Percentiles rank a stretch among this genome's conserved stretches.
Conservation (phyloP, 768 basidiomycete genomes). For the Udeniomyces megalosporus region DNA sequence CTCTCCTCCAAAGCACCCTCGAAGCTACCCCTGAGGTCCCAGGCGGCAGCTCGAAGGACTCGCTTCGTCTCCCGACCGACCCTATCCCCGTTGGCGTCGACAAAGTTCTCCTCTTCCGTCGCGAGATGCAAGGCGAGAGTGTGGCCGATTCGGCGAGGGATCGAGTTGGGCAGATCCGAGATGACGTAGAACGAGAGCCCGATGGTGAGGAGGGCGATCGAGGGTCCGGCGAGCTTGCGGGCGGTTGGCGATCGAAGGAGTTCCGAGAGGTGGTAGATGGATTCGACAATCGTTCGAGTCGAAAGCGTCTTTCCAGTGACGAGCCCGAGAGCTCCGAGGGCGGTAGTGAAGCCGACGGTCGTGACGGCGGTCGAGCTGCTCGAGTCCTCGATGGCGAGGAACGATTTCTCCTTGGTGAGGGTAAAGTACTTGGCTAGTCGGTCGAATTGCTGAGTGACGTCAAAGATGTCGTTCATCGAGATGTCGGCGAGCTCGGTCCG, state of each 20-base stretch:
- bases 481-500: slow-evolving; percentile 64
- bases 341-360: slow-evolving; percentile 26
- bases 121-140: slow-evolving; percentile 47
- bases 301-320: slow-evolving; percentile 71
- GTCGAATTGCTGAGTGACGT: slow-evolving; percentile 63
- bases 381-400: slow-evolving; percentile 31
- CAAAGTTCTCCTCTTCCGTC: slow-evolving; percentile 33
- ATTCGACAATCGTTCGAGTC: slow-evolving; percentile 58
- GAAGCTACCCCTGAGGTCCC: slow-evolving; percentile 77
- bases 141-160: slow-evolving; percentile 78
- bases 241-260: slow-evolving; percentile 54
- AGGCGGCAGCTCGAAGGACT: slow-evolving; percentile 74
- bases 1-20: slow-evolving; percentile 62
- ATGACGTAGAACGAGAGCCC: slow-evolving; percentile 67
- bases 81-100: slow-evolving; percentile 50
- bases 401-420: slow-evolving; percentile 26
- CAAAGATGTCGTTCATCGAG: slow-evolving; percentile 67
- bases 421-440: slow-evolving; percentile 27
- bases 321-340: slow-evolving; percentile 51
- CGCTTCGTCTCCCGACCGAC: slow-evolving; percentile 77
- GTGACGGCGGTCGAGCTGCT: slow-evolving; percentile 50
- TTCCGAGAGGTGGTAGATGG: slow-evolving; percentile 55
- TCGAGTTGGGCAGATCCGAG: slow-evolving; percentile 67
- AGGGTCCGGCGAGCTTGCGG: slow-evolving; percentile 73
- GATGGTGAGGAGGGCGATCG: slow-evolving; percentile 57